Conservation (phyloP, 306 rosid species). For the Rosa lucieae region DNA sequence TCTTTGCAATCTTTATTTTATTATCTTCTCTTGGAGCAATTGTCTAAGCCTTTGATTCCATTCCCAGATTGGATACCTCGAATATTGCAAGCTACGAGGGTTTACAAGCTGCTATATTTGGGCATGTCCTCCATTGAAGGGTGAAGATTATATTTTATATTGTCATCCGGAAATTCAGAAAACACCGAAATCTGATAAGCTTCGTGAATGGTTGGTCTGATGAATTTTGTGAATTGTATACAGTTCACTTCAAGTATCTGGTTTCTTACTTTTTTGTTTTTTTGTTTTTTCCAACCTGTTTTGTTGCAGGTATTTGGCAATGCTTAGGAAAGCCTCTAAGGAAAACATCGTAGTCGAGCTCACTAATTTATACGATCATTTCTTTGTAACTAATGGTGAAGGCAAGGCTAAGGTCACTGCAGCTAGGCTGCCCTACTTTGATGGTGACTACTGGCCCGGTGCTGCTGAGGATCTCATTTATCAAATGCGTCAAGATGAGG, state of each 20-base stretch:
- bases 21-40: conserved; percentile 26
- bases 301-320: conserved; percentile 76
- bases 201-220: conserved; percentile 86
- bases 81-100: conserved; percentile 93
- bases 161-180: conserved; percentile 99
- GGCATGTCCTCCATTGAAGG: conserved; percentile 99
- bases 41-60: conserved; percentile 2
- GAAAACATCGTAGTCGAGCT: conserved; percentile 81
- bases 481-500: conserved; percentile 96
- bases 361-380: conserved; percentile 91
- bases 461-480: conserved; percentile 97
- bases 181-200: conserved; percentile 99
- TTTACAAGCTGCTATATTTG: conserved; percentile 97
- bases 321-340: conserved; percentile 92
- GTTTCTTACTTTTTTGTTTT: conserved; percentile 4
- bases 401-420: conserved; percentile 91
- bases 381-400: conserved; percentile 83
- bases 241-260: conserved; percentile 4
- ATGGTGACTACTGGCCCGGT: conserved; percentile 99
- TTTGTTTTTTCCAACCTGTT: conserved; percentile 5
- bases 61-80: conserved; percentile 92
- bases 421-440: conserved; percentile 95
- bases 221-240: conserved; percentile 17
- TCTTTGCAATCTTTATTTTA: conserved; percentile 6
- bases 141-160: conserved; percentile 96